Base-by-base conservation (phyloP, 2,329 filamentous ascomycete genomes). In the Calonectria honghensis region DNA sequence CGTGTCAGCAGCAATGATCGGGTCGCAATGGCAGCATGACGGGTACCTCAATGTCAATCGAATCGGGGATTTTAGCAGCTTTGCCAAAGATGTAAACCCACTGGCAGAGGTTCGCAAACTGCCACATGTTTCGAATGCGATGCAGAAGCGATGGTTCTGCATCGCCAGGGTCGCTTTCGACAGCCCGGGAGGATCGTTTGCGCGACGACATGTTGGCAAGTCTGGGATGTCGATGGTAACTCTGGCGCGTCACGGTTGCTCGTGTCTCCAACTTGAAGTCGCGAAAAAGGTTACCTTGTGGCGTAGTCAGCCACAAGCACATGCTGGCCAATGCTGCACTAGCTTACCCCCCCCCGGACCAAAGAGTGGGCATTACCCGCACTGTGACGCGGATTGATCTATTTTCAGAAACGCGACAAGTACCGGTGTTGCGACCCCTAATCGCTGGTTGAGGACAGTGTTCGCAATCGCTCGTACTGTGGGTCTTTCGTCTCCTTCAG, bases 31-130 rank as follows among this genome's bases (percentile, higher is more conserved):
- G 61, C 29, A 68, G 18, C 61, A 59, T 14, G 31, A 67, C 27
- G 37, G 54, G 41, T 91, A 98, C 97, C 88, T 98, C 96, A 77
- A 98, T 94, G 82, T 96, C 95, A 76, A 98, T 90, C 82, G 94
- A 93, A 76, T 97, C 94, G 80, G 97, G 94, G 78, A 98, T 94
- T 87, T 98, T 98, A 84, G 98, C 93, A 54, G 93, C 93, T 81
- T 94, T 93, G 75, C 96, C 96, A 85, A 99, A 99, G 51, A 96
- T 91, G 84, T 93, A 94, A 75, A 98, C 95, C 90, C 96, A 99
- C 86, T 99, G 96, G 86, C 94, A 96, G 10, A 98, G 88, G 82
- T 96, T 96, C 75, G 96, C 95, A 85, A 98, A 98, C 85, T 98
- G 94, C 96, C 96, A 98, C 90, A 95, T 96, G 83, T 95, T 97